Evolutionary conservation across 805 yeast genomes (phyloP).

Genomic region (Candida saitoana): DNA sequence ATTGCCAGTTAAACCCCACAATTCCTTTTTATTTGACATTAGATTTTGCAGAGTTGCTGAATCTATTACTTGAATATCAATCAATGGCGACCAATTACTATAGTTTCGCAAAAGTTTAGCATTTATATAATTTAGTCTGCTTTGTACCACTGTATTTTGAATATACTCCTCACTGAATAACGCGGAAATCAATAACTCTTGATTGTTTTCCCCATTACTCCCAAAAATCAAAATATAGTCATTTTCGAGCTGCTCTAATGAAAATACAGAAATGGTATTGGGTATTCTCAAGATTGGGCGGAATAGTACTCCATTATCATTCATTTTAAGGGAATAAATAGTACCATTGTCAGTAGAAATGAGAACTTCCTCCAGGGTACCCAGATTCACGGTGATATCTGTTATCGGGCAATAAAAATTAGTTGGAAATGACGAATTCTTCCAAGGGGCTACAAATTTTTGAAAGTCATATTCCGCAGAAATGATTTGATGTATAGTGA

Average conservation of each 20-base stretch:
- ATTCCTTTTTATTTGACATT: constrained; percentile 28
- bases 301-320: constrained; percentile 3
- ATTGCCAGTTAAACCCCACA: constrained; percentile 40
- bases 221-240: constrained; percentile 32
- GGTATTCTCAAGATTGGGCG: constrained; percentile 34
- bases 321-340: constrained; percentile 26
- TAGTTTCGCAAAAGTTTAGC: constrained; percentile 26
- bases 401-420: constrained; percentile 27
- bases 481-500: constrained; percentile 42
- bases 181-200: constrained; percentile 27
- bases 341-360: constrained; percentile 34
- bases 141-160: neutral
- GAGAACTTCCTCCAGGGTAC: constrained; percentile 22
- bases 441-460: constrained; percentile 14
- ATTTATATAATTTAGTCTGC: constrained; percentile 17
- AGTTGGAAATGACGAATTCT: constrained; percentile 34
- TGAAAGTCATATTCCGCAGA: constrained; percentile 43
- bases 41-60: constrained; percentile 15
- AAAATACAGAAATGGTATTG: constrained; percentile 32
- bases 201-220: constrained; percentile 38
- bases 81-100: constrained; percentile 47
- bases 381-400: constrained; percentile 11
- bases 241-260: constrained; percentile 16
- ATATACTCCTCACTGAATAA: constrained; percentile 15
- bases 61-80: constrained; percentile 37